These are phyloP conservation scores for Marasmius fiardii DNA, from an alignment of 1,284 basidiomycete genomes.

Conservation along the genomic window DNA sequence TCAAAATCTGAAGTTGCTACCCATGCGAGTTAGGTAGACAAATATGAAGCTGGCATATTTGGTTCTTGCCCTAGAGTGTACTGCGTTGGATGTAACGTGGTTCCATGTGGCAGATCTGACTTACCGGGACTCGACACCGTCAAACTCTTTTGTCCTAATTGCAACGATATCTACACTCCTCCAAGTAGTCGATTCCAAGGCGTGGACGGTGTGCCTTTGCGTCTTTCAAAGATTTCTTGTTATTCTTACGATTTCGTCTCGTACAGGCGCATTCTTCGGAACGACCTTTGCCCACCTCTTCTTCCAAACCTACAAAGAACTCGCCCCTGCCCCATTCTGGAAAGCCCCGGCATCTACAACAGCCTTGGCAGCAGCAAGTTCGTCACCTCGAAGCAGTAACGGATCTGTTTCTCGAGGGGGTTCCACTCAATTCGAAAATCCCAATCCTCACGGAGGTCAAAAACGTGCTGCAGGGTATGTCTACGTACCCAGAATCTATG, in stretches of 20 bases:
- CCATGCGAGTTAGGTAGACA: constrained; percentile 71
- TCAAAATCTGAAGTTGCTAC: constrained; percentile 16
- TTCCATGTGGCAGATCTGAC: constrained; percentile 95
- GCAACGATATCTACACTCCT: constrained; percentile 95
- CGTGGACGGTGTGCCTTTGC: constrained; percentile 77
- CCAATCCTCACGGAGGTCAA: constrained; percentile 85
- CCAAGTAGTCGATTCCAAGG: constrained; percentile 95
- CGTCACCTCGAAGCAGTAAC: constrained; percentile 50
- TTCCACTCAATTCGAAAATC: constrained; percentile 59
- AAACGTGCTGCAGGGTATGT: constrained; percentile 83
- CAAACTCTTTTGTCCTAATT: constrained; percentile 98
- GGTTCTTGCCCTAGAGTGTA: constrained; percentile 96
- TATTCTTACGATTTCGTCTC: constrained; percentile 16
- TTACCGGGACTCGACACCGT: constrained; percentile 98
- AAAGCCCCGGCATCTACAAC: constrained; percentile 49
- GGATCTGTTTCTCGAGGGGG: constrained; percentile 44
- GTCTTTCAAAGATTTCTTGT: constrained; percentile 22
- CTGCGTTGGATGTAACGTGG: constrained; percentile 86
- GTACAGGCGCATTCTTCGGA: constrained; percentile 94
- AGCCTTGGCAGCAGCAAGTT: constrained; percentile 36
- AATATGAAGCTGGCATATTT: constrained; percentile 92
- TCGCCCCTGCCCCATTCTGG: constrained; percentile 85
- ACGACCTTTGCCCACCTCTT: constrained; percentile 98
- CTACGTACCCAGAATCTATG: constrained; percentile 94
- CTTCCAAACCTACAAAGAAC: constrained; percentile 95